These are phyloP conservation scores for Hyaloscypha finlandica DNA, from an alignment of 495 filamentous ascomycete species.

Conservation along the genomic window DNA sequence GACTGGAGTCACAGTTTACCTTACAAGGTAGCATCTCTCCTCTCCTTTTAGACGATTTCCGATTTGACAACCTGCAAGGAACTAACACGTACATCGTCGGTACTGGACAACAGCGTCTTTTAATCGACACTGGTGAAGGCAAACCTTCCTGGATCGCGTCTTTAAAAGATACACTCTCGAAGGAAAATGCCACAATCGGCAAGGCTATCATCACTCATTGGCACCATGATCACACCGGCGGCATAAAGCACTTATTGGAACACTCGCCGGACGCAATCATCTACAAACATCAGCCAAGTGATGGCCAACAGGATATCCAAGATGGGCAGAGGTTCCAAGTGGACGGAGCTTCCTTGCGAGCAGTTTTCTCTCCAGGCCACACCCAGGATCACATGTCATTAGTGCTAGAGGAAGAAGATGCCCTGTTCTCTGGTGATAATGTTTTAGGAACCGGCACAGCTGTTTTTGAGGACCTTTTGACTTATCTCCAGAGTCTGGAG, in stretches of 20 bases:
- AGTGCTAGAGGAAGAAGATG: conserved; percentile 71
- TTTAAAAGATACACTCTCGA: conserved; percentile 61
- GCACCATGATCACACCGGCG: conserved; percentile 84
- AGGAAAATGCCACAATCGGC: conserved; percentile 66
- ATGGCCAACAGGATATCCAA: conserved; percentile 54
- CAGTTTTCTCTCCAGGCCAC: conserved; percentile 82
- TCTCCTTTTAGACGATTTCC: background rate
- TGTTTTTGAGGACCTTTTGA: conserved; percentile 80
- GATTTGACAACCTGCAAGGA: conserved; percentile 40
- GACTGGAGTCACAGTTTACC: conserved; percentile 39
- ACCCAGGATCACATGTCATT: conserved; percentile 83
- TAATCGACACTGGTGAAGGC: conserved; percentile 83
- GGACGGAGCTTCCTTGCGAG: conserved; percentile 75
- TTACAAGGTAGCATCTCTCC: conserved; percentile 43
- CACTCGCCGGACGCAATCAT: conserved; percentile 60
- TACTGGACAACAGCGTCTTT: conserved; percentile 62
- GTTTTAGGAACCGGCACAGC: conserved; percentile 92
- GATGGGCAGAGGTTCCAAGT: conserved; percentile 75
- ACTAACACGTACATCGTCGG: conserved; percentile 90
- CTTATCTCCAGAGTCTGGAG: conserved; percentile 72
- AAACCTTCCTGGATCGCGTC: conserved; percentile 51
- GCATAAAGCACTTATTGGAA: conserved; percentile 64
- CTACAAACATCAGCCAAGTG: conserved; percentile 53
- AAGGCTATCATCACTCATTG: conserved; percentile 81
- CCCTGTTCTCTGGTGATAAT: conserved; percentile 93